Conservation (phyloP, 179 eudicot species). For the Beta macrorhiza region DNA sequence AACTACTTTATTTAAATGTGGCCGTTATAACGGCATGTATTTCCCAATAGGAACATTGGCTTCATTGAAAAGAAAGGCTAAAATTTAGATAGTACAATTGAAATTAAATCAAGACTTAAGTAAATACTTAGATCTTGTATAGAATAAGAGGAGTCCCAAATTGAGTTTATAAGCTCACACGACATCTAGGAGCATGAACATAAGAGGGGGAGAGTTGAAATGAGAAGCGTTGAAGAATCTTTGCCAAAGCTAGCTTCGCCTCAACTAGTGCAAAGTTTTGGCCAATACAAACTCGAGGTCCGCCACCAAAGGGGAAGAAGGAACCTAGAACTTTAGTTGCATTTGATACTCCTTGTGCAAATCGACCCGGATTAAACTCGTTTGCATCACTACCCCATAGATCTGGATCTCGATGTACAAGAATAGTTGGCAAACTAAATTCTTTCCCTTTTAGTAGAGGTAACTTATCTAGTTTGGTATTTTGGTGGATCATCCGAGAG, state of each 20-base stretch:
- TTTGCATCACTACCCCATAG: background rate
- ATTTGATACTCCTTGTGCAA: background rate
- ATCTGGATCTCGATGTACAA: conserved; percentile 15
- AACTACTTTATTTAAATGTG: too few relatives aligned
- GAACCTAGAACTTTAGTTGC: conserved; percentile 18
- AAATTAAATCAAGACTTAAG: too few relatives aligned
- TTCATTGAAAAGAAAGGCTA: too few relatives aligned
- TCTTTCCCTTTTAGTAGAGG: conserved; percentile 1
- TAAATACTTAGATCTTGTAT: background rate
- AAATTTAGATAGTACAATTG: too few relatives aligned
- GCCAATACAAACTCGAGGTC: conserved; percentile 24
- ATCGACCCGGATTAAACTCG: too few relatives aligned
- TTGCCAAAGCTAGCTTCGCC: conserved; percentile 18
- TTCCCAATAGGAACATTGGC: too few relatives aligned
- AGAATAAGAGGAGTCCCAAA: conserved; percentile 14
- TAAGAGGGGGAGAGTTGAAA: conserved; percentile 15
- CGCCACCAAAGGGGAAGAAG: conserved; percentile 28
- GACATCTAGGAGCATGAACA: conserved; percentile 10
- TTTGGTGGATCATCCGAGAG: conserved; percentile 2
- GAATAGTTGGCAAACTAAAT: conserved; percentile 7
- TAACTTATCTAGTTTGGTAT: conserved; percentile 9
- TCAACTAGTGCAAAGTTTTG: conserved; percentile 26
- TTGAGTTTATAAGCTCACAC: background rate
- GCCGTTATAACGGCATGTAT: too few relatives aligned
- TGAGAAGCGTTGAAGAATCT: conserved; percentile 9